These are phyloP conservation scores for Casuarina glauca DNA, from an alignment of 306 rosid species.

Conservation along the genomic window DNA sequence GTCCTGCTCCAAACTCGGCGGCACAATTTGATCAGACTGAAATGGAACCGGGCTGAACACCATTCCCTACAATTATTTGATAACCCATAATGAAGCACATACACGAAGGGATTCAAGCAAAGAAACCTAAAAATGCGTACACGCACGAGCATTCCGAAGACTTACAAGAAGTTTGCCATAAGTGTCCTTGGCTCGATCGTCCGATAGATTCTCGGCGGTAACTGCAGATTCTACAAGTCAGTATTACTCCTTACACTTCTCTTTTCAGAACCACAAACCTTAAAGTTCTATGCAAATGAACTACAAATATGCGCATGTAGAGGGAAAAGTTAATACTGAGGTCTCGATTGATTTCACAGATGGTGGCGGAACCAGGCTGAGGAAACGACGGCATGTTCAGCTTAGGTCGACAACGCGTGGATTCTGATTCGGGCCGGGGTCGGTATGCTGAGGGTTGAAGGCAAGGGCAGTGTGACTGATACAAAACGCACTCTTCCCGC, in stretches of 20 bases:
- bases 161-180: conserved; percentile 82
- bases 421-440: neutral
- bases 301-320: neutral
- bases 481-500: too few species aligned
- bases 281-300: conserved; percentile 6
- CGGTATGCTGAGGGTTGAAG: neutral
- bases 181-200: conserved; percentile 66
- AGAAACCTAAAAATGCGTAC: neutral
- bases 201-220: conserved; percentile 69
- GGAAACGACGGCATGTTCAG: conserved; percentile 77
- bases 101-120: neutral
- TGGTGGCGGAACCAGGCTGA: conserved; percentile 70
- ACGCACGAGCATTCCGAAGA: neutral
- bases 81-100: neutral
- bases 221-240: conserved; percentile 46
- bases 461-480: neutral
- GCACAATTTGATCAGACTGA: conserved; percentile 44
- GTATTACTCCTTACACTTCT: neutral
- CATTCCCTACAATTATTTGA: conserved; percentile 55
- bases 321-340: conserved; percentile 44
- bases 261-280: conserved; percentile 5
- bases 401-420: neutral
- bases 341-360: conserved; percentile 92
- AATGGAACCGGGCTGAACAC: conserved; percentile 80
- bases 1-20: conserved; percentile 43